Evolutionary conservation across 441 rosid species (phyloP), one percentile per base, ranked within the genome.

Genomic region (Croton setiger): DNA sequence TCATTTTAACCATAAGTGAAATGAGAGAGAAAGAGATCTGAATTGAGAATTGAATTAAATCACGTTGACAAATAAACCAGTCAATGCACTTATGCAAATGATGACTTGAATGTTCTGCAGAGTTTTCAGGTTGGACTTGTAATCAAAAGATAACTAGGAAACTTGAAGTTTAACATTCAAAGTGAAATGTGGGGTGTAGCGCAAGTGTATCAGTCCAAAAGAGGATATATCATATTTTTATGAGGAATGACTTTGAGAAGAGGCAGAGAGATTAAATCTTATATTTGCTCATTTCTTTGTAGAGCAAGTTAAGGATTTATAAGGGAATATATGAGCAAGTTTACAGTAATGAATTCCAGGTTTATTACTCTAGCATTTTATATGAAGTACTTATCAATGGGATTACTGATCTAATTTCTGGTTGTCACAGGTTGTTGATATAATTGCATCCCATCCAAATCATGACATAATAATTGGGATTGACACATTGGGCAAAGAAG

Each of bases 401-500:
- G 8, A 8, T 72, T 57, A 35, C 41, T 53, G 65, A 51, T 67
- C 74, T 21, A 35, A 1, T 70, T 63, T 57, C 64, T 53, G 64
- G 35, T 36, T 68, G 33, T 47, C 70, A 64, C 80, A 88, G 87
- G 84, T 86, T 73, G 84, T 86, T 75, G 84, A 85, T 61, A 77
- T 92, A 51, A 88, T 90, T 63, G 70, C 79, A 21, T 83, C 88
- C 72, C 87, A 92, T 77, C 97, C 93, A 59, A 74, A 69, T 0
- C 92, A 88, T 61, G 93, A 87, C 70, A 53, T 92, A 55, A 71
- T 92, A 69, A 87, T 92, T 55, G 97, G 86, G 53, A 65, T 92
- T 62, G 92, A 88, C 72, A 64, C 84, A 18, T 68, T 90, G 76
- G 98, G 98, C 35, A 90, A 90, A 67, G 93, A 92, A 77, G 85